Conservation (phyloP, 2,329 filamentous ascomycete species). For the Aspergillus texensis region DNA sequence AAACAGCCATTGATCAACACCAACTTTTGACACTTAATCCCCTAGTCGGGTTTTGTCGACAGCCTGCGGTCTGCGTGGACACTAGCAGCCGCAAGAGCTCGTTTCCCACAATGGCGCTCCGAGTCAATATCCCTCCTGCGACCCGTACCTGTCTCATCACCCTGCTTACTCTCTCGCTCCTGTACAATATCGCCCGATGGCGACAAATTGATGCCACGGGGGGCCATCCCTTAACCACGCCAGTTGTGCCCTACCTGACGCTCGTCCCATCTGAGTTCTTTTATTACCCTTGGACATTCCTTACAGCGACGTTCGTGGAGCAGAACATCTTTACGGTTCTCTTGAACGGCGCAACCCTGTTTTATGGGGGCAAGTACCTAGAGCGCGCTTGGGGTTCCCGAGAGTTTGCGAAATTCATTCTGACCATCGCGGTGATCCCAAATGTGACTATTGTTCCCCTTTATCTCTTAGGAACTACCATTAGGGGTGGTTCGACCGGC, state of each 20-base stretch:
- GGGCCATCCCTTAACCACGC: slow-evolving; percentile 43
- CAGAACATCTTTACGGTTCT: slow-evolving; percentile 86
- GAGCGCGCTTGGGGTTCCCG: slow-evolving; percentile 93
- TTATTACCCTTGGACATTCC: slow-evolving; percentile 89
- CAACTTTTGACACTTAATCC: slow-evolving; percentile 6
- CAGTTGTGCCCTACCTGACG: slow-evolving; percentile 82
- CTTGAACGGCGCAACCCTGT: slow-evolving; percentile 76
- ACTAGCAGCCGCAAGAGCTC: slow-evolving; percentile 24
- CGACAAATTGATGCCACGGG: slow-evolving; percentile 69
- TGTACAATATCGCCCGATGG: slow-evolving; percentile 67
- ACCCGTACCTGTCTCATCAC: slow-evolving; percentile 79
- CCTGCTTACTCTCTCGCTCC: slow-evolving; percentile 74
- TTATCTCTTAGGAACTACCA: slow-evolving; percentile 71
- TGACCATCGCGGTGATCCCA: slow-evolving; percentile 75
- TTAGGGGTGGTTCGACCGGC: slow-evolving; percentile 53
- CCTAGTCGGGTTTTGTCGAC: slow-evolving; percentile 17
- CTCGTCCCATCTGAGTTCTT: slow-evolving; percentile 82
- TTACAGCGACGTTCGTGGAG: slow-evolving; percentile 86
- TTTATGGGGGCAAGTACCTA: slow-evolving; percentile 90
- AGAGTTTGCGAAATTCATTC: slow-evolving; percentile 88
- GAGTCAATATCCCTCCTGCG: slow-evolving; percentile 90
- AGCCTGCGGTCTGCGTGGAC: slow-evolving; percentile 25
- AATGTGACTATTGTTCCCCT: slow-evolving; percentile 75
- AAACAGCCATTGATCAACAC: background rate
- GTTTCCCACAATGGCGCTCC: slow-evolving; percentile 66